A percentile compares a stretch with the other conserved stretches of the same genome.
These are phyloP conservation scores for Dalbergia cochinchinensis DNA, from an alignment of 306 rosid species.

Conservation along the genomic window DNA sequence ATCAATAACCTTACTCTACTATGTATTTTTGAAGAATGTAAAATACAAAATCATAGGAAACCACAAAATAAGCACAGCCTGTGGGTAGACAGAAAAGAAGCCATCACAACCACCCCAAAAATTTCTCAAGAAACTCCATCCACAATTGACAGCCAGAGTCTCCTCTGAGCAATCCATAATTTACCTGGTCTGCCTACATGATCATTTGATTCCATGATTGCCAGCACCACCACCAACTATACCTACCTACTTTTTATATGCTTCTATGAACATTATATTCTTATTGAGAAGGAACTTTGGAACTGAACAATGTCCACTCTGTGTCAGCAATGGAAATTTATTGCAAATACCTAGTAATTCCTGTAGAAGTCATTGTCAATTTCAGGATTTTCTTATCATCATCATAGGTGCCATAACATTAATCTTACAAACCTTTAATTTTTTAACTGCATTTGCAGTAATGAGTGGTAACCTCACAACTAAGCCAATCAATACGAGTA, in stretches of 20 bases:
- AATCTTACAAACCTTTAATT: neutral
- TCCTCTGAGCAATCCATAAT: neutral
- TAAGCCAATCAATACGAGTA: neutral
- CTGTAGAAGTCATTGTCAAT: constrained; percentile 13
- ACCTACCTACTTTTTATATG: neutral
- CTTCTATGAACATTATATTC: constrained; percentile 1
- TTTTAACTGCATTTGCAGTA: constrained; percentile 14
- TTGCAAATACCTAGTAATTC: constrained; percentile 14
- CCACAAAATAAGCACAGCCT: constrained; percentile 3
- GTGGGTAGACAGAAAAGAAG: neutral
- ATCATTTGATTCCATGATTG: neutral
- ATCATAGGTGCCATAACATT: neutral
- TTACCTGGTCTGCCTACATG: neutral
- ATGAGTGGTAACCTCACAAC: neutral
- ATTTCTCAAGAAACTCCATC: constrained; percentile 4
- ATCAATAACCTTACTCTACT: constrained; percentile 16
- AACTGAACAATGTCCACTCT: constrained; percentile 13
- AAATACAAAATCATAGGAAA: neutral
- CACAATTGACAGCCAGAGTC: constrained; percentile 20
- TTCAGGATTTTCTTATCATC: constrained; percentile 28
- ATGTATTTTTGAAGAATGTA: neutral
- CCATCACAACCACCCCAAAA: constrained; percentile 7
- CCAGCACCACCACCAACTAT: neutral
- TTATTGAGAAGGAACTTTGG: constrained; percentile 22
- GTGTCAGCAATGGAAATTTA: neutral